Conservation (phyloP, 495 filamentous ascomycete species). For the Aspergillus cavernicola region DNA sequence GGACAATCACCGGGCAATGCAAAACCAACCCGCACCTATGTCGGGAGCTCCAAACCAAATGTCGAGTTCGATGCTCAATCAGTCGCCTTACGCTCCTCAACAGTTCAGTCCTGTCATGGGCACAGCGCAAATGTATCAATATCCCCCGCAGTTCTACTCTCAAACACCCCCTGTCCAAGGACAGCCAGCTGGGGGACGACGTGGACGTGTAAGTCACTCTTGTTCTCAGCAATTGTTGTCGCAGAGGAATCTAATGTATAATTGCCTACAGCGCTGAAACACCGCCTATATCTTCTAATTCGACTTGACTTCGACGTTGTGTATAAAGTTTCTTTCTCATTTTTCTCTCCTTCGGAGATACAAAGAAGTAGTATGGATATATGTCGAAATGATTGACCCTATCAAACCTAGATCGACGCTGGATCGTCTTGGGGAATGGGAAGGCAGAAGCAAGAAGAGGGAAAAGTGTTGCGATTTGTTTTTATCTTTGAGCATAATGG, state of each 20-base stretch:
- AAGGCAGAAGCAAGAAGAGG: conserved; percentile 19
- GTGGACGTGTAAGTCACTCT: conserved; percentile 44
- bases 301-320: conserved; percentile 34
- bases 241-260: conserved; percentile 12
- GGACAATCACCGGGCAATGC: conserved; percentile 42
- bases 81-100: conserved; percentile 40
- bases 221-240: neutral
- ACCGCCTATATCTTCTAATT: conserved; percentile 26
- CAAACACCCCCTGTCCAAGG: conserved; percentile 44
- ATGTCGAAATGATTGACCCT: conserved; percentile 31
- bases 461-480: conserved; percentile 24
- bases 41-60: conserved; percentile 34
- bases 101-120: conserved; percentile 47
- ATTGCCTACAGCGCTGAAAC: conserved; percentile 30
- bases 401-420: conserved; percentile 40
- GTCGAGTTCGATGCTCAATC: conserved; percentile 40
- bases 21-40: conserved; percentile 32
- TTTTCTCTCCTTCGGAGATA: conserved; percentile 15
- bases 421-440: conserved; percentile 40
- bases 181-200: conserved; percentile 46
- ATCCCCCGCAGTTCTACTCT: conserved; percentile 48
- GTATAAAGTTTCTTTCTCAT: conserved; percentile 41
- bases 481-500: conserved; percentile 13
- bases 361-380: conserved; percentile 36
- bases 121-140: conserved; percentile 50